phyloP scores from a whole-genome alignment of 768 basidiomycete genomes.

The Podaxis mareebaensis region DNA sequence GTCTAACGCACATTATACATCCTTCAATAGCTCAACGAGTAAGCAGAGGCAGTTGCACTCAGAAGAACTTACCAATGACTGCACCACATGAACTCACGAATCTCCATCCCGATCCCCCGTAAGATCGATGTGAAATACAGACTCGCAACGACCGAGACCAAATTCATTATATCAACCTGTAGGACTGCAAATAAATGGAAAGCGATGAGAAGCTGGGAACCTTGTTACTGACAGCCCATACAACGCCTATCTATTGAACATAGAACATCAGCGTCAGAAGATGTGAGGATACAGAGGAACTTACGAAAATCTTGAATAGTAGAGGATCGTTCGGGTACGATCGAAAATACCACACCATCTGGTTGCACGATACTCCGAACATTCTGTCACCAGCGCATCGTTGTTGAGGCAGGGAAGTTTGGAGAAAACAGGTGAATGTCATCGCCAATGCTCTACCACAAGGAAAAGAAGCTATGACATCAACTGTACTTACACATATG shows the following conservation, averaged over 20 bases:
- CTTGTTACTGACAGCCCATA: not conserved
- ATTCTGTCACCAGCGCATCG: not conserved
- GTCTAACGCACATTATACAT: not conserved
- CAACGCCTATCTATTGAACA: not conserved
- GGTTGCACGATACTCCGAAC: slow-evolving; percentile 2
- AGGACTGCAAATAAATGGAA: not conserved
- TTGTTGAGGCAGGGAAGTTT: not conserved
- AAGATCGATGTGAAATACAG: slow-evolving; percentile 1
- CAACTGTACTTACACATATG: slow-evolving; percentile 5
- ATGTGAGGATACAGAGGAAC: not conserved
- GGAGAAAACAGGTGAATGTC: not conserved
- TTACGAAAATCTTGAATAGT: slow-evolving; percentile 3
- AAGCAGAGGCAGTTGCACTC: not conserved
- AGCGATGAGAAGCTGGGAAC: not conserved
- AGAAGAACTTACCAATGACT: not conserved
- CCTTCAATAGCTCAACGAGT: not conserved
- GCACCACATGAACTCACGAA: not conserved
- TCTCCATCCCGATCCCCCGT: slow-evolving; percentile 2
- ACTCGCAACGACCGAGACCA: not conserved
- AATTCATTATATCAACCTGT: slow-evolving; percentile 3
- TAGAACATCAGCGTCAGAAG: too few species aligned
- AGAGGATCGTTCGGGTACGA: slow-evolving; percentile 3
- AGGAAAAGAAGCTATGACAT: not conserved
- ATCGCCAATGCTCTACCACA: not conserved
- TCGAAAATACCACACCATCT: slow-evolving; percentile 9